Base-by-base conservation (phyloP, 1,284 basidiomycete species). In the Singerocomus rubriflavus region DNA sequence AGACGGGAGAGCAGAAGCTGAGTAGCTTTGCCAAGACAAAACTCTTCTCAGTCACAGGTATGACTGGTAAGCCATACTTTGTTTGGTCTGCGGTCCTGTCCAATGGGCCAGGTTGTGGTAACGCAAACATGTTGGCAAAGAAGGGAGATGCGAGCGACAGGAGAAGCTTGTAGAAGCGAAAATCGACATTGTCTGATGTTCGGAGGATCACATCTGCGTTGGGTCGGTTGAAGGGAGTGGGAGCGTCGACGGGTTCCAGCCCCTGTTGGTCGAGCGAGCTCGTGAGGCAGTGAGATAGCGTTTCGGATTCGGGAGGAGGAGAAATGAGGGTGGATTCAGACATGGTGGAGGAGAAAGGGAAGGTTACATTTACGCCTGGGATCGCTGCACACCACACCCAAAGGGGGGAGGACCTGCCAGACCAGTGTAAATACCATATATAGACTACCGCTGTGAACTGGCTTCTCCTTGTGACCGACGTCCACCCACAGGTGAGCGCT, bases 101-200 rank as follows among this genome's bases (percentile, higher is more conserved):
- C 6, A 65, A 55, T 7, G 56, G 48, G n/a, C 44, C 40, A 6
- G 65, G 65, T 32, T 71, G 73, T 4, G 74, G 71, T 12, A 75
- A 51, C 10, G 61, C 53, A 48, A 76, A 72, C 73, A 78, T 73
- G 46, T 63, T 64, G 42, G 62, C 59, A 56, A 79, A 77, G 57
- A 65, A n/a, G n/a, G n/a, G n/a, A n/a, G n/a, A n/a, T n/a, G n/a
- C n/a, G n/a, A n/a, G n/a, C n/a, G n/a, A n/a, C 30, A 78, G 62
- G 46, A 78, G 62, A 9, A 63, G 51, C 43, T 67, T 68, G 56
- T 69, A 63, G 38, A 76, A 68, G 43, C 60, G 64, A 57, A 74
- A 77, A 44, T 70, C 66, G 45, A 72, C 63, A 39, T 62, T 58
- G 55, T 74, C 71, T 13, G 64, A 67, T 5, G 74, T 69, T 25